A percentile compares a stretch with the other conserved stretches of the same genome.
These are phyloP conservation scores for Nidula microcarpa DNA, from an alignment of 768 basidiomycete genomes.

Conservation along the genomic window DNA sequence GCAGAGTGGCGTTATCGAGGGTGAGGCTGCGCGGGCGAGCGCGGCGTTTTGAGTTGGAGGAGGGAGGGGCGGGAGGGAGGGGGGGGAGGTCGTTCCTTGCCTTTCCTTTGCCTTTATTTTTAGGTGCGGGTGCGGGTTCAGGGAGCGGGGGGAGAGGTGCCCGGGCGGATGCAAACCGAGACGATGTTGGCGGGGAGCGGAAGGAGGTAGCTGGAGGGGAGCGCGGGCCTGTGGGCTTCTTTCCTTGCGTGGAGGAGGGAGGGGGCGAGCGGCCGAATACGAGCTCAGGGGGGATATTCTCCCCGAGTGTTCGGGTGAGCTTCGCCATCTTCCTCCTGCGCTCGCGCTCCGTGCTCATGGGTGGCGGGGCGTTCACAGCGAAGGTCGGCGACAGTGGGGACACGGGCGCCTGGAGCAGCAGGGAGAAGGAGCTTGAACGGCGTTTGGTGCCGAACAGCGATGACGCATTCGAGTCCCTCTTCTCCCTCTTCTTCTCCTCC, in stretches of 20 bases:
- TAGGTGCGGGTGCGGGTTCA: no score
- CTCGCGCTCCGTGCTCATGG: constrained; percentile 13
- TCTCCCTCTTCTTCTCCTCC: no score
- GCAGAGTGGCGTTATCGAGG: no score
- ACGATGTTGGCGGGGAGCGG: not conserved
- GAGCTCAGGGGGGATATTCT: constrained; percentile 55
- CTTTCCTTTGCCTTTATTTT: no score
- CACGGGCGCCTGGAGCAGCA: not conserved
- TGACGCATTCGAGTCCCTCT: not conserved
- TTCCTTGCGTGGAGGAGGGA: not conserved
- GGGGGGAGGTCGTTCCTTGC: not conserved
- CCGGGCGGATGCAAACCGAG: no score
- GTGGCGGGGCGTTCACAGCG: constrained; percentile 4
- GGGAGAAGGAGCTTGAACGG: not conserved
- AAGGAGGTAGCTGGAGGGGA: no score
- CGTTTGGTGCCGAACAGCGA: not conserved
- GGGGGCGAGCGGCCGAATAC: constrained; percentile 25
- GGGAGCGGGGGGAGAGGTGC: no score
- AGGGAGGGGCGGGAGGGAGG: not conserved
- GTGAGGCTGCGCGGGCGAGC: not conserved
- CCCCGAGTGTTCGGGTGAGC: constrained; percentile 53
- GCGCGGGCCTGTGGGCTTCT: not conserved
- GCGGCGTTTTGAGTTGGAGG: not conserved
- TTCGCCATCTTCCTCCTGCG: constrained; percentile 54
- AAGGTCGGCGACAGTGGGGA: constrained; percentile 7